Evolutionary conservation across 2,329 filamentous ascomycete species (phyloP).

Genomic region (Huntiella abstrusa): DNA sequence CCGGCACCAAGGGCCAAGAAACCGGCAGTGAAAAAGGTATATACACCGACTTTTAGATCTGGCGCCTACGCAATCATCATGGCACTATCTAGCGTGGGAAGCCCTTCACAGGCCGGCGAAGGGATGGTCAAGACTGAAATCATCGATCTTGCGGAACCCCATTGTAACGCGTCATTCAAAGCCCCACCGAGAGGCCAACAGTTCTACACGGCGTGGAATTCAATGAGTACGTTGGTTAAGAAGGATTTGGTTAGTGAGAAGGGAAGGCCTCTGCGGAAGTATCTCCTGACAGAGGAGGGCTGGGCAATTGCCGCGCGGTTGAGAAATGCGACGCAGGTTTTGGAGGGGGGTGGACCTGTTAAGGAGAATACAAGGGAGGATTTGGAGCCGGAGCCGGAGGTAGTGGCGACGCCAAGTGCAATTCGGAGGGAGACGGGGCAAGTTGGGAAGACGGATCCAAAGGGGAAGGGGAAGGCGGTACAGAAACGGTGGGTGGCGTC

Average conservation of each 20-base stretch:
- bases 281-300: slow-evolving; percentile 56
- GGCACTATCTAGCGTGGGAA: slow-evolving; percentile 40
- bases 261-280: slow-evolving; percentile 47
- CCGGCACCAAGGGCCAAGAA: slow-evolving; percentile 31
- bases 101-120: slow-evolving; percentile 25
- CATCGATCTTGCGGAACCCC: slow-evolving; percentile 48
- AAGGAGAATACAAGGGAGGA: background rate
- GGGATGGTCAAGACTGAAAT: slow-evolving; percentile 50
- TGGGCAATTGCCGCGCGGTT: slow-evolving; percentile 55
- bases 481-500: too few species aligned
- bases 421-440: too few species aligned
- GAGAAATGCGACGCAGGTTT: slow-evolving; percentile 18
- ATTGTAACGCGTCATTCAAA: slow-evolving; percentile 57
- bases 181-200: slow-evolving; percentile 46
- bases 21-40: slow-evolving; percentile 39
- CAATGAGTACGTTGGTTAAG: slow-evolving; percentile 55
- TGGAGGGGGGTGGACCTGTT: background rate
- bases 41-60: slow-evolving; percentile 54
- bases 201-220: slow-evolving; percentile 66
- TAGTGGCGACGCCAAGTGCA: too few species aligned
- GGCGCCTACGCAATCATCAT: slow-evolving; percentile 56
- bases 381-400: background rate
- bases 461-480: too few species aligned
- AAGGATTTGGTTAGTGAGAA: slow-evolving; percentile 59
- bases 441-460: too few species aligned